phyloP scores from a whole-genome alignment of 345 rosid genomes.

The Noccaea bulbosa region DNA sequence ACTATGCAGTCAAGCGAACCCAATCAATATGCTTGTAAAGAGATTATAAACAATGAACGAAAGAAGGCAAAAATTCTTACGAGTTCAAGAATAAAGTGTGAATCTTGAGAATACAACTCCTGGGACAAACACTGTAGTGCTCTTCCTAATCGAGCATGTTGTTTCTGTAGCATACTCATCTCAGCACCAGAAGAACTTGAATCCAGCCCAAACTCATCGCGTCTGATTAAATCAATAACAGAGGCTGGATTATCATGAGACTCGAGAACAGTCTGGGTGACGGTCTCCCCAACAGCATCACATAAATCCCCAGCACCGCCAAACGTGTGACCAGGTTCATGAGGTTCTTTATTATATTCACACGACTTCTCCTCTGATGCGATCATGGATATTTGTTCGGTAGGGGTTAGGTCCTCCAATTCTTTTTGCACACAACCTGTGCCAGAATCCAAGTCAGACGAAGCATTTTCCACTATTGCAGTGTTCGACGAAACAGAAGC shows the following conservation, averaged over 20 bases:
- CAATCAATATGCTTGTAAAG: conserved; percentile 21
- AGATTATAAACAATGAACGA: conserved; percentile 26
- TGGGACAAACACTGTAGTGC: conserved; percentile 98
- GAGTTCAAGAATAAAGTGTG: conserved; percentile 98
- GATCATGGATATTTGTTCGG: conserved; percentile 37
- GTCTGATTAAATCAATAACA: conserved; percentile 78
- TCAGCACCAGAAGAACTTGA: conserved; percentile 64
- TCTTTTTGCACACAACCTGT: conserved; percentile 38
- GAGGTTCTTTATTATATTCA: conserved; percentile 35
- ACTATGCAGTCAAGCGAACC: conserved; percentile 10
- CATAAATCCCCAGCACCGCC: conserved; percentile 40
- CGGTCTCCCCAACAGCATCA: conserved; percentile 40
- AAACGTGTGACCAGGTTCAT: conserved; percentile 37
- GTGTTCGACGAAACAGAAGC: conserved; percentile 36
- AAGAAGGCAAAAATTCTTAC: conserved; percentile 50
- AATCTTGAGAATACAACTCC: conserved; percentile 96
- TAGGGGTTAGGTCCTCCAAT: conserved; percentile 35
- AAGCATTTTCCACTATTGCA: conserved; percentile 31
- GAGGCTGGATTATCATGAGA: conserved; percentile 51
- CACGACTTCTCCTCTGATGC: conserved; percentile 27
- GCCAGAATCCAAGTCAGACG: conserved; percentile 37
- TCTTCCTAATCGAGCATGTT: conserved; percentile 98
- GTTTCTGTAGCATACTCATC: conserved; percentile 78
- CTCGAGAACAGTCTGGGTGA: conserved; percentile 39
- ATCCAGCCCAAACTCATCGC: conserved; percentile 86